These are phyloP conservation scores for Talaromyces sp. DNA, from an alignment of 2,329 filamentous ascomycete genomes.

Conservation along the genomic window DNA sequence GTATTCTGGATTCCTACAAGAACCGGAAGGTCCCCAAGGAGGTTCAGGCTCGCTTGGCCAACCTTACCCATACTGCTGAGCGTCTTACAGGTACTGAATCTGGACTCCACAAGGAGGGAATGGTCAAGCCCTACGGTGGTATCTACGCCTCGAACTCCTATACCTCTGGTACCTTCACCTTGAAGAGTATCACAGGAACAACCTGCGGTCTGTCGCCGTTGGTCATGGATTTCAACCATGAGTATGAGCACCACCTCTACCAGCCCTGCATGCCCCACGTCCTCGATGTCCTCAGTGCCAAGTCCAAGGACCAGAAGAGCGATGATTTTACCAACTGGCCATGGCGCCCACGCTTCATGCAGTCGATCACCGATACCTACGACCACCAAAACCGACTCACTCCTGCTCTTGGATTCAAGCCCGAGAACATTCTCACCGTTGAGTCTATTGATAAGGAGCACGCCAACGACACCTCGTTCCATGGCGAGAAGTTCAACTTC, in stretches of 20 bases:
- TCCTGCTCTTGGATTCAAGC: slow-evolving; percentile 28
- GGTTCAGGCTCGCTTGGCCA: slow-evolving; percentile 24
- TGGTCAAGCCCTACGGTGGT: slow-evolving; percentile 38
- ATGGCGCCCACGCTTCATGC: slow-evolving; percentile 33
- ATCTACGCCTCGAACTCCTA: slow-evolving; percentile 45
- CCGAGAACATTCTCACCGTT: slow-evolving; percentile 20
- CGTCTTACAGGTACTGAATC: slow-evolving; percentile 25
- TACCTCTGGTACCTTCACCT: slow-evolving; percentile 46
- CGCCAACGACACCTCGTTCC: slow-evolving; percentile 19
- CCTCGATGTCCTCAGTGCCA: slow-evolving; percentile 24
- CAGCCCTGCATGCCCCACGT: slow-evolving; percentile 48
- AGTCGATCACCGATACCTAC: slow-evolving; percentile 32
- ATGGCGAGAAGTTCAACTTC: slow-evolving; percentile 25
- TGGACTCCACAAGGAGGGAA: slow-evolving; percentile 20
- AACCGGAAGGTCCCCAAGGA: slow-evolving; percentile 35
- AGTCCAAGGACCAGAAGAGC: slow-evolving; percentile 20
- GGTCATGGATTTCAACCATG: slow-evolving; percentile 46
- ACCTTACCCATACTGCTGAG: slow-evolving; percentile 28
- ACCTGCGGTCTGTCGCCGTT: slow-evolving; percentile 46
- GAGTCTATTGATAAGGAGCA: slow-evolving; percentile 23
- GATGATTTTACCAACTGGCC: slow-evolving; percentile 29
- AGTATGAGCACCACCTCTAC: slow-evolving; percentile 45
- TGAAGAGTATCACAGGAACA: slow-evolving; percentile 47
- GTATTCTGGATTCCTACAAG: slow-evolving; percentile 40
- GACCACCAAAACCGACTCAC: slow-evolving; percentile 31